Evolutionary conservation across 805 yeast species (phyloP), one percentile per base, ranked within the genome.

Genomic region (Candida quercuum): DNA sequence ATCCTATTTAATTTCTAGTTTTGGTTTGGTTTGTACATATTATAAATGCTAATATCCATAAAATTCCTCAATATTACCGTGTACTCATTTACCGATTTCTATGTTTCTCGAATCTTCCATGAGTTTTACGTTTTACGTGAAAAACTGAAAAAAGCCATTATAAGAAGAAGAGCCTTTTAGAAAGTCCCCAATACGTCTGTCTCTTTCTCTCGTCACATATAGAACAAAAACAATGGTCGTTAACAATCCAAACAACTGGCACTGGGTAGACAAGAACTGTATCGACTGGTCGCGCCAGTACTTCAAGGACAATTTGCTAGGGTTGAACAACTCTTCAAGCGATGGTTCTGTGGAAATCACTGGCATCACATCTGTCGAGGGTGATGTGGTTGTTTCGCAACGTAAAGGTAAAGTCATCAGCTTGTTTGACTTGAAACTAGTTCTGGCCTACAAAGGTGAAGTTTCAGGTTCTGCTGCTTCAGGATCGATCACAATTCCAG

Each of bases 181-280:
- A n/a, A n/a, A n/a, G n/a, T n/a, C n/a, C n/a, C n/a, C n/a, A n/a
- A n/a, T n/a, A n/a, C n/a, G n/a, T n/a, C n/a, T n/a, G n/a, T n/a
- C n/a, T n/a, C n/a, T n/a, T n/a, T n/a, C n/a, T n/a, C n/a, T n/a
- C n/a, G n/a, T n/a, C n/a, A n/a, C n/a, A n/a, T n/a, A n/a, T n/a
- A 33, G 23, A 32, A 29, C 18, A 23, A 21, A 12, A 28, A 32
- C 25, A 31, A 91, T 91, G 97, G 97, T 86, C 28, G 89, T 93
- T 23, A 83, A 87, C 64, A 93, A 91, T 72, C 98, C 98, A 28
- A 93, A 93, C 63, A 91, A 91, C 67, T 91, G 99, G 99, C 99
- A 93, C 71, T 93, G 98, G 98, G 97, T 89, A 45, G 97, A 91
- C 65, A 91, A 91, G 63, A 93, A 93, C 69, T 93, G 99, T 66